Conservation (phyloP, 768 basidiomycete species). For the Leccinum incarnatum region DNA sequence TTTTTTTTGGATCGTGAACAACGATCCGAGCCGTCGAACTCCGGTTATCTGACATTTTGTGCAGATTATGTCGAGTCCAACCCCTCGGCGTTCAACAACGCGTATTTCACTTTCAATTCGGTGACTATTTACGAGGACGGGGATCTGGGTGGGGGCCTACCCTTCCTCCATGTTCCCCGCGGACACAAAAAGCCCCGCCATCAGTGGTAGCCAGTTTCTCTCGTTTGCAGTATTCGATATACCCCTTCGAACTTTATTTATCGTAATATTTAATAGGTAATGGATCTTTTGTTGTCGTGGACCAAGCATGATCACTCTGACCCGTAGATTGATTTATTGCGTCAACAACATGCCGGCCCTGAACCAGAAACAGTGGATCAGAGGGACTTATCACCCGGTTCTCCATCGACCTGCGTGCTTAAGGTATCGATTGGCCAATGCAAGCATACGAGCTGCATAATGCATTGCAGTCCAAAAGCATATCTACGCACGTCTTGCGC, state of each 20-base stretch:
- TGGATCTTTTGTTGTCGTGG: not conserved
- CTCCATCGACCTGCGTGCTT: too few species aligned
- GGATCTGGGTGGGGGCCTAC: not conserved
- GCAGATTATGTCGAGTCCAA: constrained; percentile 36
- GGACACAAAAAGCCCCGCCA: not conserved
- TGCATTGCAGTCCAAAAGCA: too few species aligned
- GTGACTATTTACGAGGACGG: constrained; percentile 33
- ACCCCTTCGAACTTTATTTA: not conserved
- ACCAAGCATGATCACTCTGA: not conserved
- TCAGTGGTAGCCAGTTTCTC: not conserved
- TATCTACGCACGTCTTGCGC: too few species aligned
- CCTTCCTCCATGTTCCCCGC: not conserved
- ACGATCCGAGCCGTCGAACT: not conserved
- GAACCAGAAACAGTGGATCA: too few species aligned
- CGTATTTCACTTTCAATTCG: constrained; percentile 41
- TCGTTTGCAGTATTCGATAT: not conserved
- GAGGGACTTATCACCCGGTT: too few species aligned
- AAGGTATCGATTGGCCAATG: too few species aligned
- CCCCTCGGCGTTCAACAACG: constrained; percentile 38
- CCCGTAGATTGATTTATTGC: not conserved
- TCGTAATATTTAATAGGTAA: not conserved
- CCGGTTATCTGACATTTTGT: not conserved
- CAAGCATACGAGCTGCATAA: too few species aligned
- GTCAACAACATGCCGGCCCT: too few species aligned
- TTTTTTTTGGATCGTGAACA: not conserved